phyloP scores from a whole-genome alignment of 805 yeast genomes.

The Teunomyces funiuensis region DNA sequence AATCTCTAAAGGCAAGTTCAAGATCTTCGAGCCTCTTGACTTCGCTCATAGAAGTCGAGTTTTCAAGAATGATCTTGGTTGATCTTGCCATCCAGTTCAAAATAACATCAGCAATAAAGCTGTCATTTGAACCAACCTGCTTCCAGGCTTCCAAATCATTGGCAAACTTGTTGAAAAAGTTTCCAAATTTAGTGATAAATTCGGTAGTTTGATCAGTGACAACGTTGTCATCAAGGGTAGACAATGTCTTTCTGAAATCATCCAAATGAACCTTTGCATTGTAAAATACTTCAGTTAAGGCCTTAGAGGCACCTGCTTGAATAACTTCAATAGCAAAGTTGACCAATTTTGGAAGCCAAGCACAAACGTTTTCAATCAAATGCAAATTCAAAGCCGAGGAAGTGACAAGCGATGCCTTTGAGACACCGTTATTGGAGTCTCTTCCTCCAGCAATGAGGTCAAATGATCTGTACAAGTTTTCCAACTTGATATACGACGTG shows the following conservation, averaged over 20 bases:
- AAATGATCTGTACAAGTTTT: constrained; percentile 14
- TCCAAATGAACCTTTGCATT: constrained; percentile 15
- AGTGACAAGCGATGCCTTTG: constrained; percentile 15
- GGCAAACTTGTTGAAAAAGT: constrained; percentile 23
- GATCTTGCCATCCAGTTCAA: constrained; percentile 42
- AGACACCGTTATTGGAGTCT: constrained; percentile 11
- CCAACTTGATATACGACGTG: constrained; percentile 12
- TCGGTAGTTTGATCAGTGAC: constrained; percentile 15
- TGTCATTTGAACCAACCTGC: constrained; percentile 20
- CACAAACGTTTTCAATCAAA: constrained; percentile 13
- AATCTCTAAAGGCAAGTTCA: constrained; percentile 49
- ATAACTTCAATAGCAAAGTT: constrained; percentile 29
- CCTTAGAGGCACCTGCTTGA: constrained; percentile 10
- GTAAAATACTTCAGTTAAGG: constrained; percentile 14
- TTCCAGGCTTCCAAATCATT: constrained; percentile 36
- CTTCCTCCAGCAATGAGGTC: constrained; percentile 13
- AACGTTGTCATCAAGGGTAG: constrained; percentile 21
- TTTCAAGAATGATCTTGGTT: constrained; percentile 7
- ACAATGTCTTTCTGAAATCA: constrained; percentile 12
- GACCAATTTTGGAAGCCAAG: constrained; percentile 38
- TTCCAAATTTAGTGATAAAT: constrained; percentile 19
- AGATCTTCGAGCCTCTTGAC: constrained; percentile 28
- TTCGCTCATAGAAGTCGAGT: constrained; percentile 6
- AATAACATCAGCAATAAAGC: constrained; percentile 51
- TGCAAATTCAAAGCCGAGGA: constrained; percentile 19